Conservation (phyloP, 2,329 filamentous ascomycete genomes). For the Talaromyces rugulosus region DNA sequence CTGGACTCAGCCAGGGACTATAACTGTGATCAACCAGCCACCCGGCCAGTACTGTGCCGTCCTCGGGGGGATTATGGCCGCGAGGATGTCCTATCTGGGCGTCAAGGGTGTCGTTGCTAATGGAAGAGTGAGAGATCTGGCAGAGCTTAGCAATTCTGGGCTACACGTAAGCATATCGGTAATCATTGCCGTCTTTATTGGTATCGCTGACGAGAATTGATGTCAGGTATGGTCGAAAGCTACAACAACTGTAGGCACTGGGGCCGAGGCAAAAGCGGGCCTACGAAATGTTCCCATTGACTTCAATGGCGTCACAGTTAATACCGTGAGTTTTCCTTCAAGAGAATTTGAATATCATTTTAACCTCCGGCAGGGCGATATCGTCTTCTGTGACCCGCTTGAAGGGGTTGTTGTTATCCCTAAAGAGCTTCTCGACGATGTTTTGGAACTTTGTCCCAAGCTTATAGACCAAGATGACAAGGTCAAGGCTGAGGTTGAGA, state of each 20-base stretch:
- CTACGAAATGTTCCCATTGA: slow-evolving; percentile 37
- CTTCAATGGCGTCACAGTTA: slow-evolving; percentile 38
- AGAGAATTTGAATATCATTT: neutral
- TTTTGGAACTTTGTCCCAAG: slow-evolving; percentile 58
- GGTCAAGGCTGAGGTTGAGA: slow-evolving; percentile 61
- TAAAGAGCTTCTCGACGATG: slow-evolving; percentile 53
- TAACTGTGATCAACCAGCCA: slow-evolving; percentile 66
- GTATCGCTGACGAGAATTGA: neutral
- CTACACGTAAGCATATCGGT: slow-evolving; percentile 13
- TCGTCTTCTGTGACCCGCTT: slow-evolving; percentile 65
- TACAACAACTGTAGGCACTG: slow-evolving; percentile 43
- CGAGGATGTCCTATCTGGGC: slow-evolving; percentile 61
- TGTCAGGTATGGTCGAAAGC: slow-evolving; percentile 40
- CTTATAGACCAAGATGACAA: slow-evolving; percentile 52
- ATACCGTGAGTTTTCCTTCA: slow-evolving; percentile 29
- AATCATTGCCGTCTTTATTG: neutral
- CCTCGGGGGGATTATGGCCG: slow-evolving; percentile 72
- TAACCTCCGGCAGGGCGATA: slow-evolving; percentile 50
- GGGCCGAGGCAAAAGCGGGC: slow-evolving; percentile 41
- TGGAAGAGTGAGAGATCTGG: slow-evolving; percentile 64
- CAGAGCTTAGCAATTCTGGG: slow-evolving; percentile 52
- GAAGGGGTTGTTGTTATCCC: slow-evolving; percentile 70
- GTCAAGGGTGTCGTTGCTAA: slow-evolving; percentile 62
- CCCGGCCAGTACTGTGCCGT: slow-evolving; percentile 63
- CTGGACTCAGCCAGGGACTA: slow-evolving; percentile 53